Percentiles rank a stretch among this genome's conserved stretches.
Evolutionary conservation across 2,329 filamentous ascomycete genomes (phyloP).

Genomic region (Fusarium sp.): DNA sequence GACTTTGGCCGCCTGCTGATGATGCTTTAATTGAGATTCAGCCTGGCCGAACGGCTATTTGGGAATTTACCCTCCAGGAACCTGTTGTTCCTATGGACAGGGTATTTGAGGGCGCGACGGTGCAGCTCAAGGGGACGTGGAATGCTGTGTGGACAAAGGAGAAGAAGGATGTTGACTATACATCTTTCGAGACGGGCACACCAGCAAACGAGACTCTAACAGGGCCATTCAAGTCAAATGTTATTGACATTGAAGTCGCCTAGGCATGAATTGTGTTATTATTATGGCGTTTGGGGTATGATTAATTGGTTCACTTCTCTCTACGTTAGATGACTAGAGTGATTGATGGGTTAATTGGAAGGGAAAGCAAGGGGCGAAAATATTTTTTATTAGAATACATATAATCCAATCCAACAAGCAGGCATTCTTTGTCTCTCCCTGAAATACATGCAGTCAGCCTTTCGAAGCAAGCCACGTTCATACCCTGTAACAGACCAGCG

Average conservation of each 20-base stretch:
- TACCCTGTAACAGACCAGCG: conserved; percentile 1
- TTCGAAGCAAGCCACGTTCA: not conserved
- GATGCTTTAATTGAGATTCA: conserved; percentile 55
- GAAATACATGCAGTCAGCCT: not conserved
- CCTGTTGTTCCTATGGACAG: conserved; percentile 51
- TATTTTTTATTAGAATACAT: not conserved
- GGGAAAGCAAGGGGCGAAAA: not conserved
- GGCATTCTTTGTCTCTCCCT: conserved; percentile 8
- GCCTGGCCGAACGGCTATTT: conserved; percentile 51
- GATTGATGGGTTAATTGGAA: conserved; percentile 14
- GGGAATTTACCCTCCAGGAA: conserved; percentile 53
- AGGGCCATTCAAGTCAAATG: conserved; percentile 39
- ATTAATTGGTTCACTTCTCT: not conserved
- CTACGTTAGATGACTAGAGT: not conserved
- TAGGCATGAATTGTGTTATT: not conserved
- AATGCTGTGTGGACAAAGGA: conserved; percentile 46
- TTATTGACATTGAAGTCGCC: conserved; percentile 31
- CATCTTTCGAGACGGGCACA: conserved; percentile 34
- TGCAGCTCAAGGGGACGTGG: conserved; percentile 55
- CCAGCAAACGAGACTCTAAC: conserved; percentile 35
- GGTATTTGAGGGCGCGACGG: conserved; percentile 49
- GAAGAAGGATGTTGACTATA: conserved; percentile 40
- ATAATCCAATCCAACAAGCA: not conserved
- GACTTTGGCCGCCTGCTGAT: conserved; percentile 55
- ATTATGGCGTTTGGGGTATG: conserved; percentile 4